Base-by-base conservation (phyloP, 495 filamentous ascomycete species). In the Parathielavia appendiculata region DNA sequence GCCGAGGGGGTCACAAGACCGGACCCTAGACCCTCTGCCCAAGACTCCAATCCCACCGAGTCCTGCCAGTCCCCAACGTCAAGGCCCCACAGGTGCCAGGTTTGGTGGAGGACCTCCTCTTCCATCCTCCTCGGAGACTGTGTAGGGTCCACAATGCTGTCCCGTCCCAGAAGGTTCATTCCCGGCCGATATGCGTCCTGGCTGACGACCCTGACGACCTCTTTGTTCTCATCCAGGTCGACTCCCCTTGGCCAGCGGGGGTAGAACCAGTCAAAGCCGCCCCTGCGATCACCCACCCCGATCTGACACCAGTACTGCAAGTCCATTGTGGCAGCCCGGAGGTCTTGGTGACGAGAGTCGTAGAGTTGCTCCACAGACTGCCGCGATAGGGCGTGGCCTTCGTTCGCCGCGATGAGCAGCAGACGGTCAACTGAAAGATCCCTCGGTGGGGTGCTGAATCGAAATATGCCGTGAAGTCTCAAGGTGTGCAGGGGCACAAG, bases 291-390 rank as follows among this genome's bases (percentile, higher is more conserved):
- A n/a, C 95, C 95, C 26, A 97, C 83, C 0, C 83, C 91, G 71
- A 97, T 91, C 71, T 97, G 93, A 65, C 95, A 97, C 91, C 91
- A 97, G 69, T 93, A 95, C 61, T 95, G 84, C 12, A 99, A 77
- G 50, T 99, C 90, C 58, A 81, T 86, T n/a, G 97, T 83, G 0
- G 85, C 84, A 30, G 83, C 88, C 20, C 95, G 83, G 19, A 99
- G 75, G 67, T 97, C 93, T 44, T 78, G 69, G 2, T 77, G 64
- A 26, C 85, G 84, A 1, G 83, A 80, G 45, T 78, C 71, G 63
- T 91, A 96, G 4, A 99, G 80, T 39, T 78, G 73, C 54, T 78
- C 75, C 3, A 93, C 78, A 0, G 89, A 83, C 8, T 83, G 72
- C 30, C 90, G 78, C 41, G 80, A 66, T 12, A 99, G 74, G 7